phyloP scores from a whole-genome alignment of 371 early-diverging fungal species.

The Actinomortierella wolfii region DNA sequence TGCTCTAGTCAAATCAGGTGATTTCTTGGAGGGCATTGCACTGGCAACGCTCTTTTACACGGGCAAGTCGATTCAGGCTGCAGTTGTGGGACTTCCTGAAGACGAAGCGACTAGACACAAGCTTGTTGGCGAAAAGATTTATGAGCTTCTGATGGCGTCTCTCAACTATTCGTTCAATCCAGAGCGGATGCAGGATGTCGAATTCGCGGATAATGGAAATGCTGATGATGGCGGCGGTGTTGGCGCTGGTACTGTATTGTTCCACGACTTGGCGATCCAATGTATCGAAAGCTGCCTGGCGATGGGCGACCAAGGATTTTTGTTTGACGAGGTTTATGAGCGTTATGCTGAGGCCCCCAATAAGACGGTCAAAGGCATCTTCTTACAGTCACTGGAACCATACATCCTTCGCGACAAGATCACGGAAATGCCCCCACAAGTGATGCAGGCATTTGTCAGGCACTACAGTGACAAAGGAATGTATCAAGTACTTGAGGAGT shows the following conservation, averaged over 20 bases:
- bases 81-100: slow-evolving; percentile 74
- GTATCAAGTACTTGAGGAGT: slow-evolving; percentile 68
- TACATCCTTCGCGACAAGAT: slow-evolving; percentile 66
- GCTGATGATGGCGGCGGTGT: slow-evolving; percentile 19
- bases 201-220: no score
- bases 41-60: slow-evolving; percentile 70
- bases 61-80: slow-evolving; percentile 63
- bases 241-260: slow-evolving; percentile 53
- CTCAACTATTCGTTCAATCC: slow-evolving; percentile 70
- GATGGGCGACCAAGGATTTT: slow-evolving; percentile 66
- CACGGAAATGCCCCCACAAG: slow-evolving; percentile 64
- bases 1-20: slow-evolving; percentile 71
- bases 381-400: slow-evolving; percentile 70
- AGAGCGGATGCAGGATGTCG: slow-evolving; percentile 49
- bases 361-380: slow-evolving; percentile 54
- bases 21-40: slow-evolving; percentile 72
- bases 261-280: slow-evolving; percentile 60
- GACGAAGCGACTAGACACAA: slow-evolving; percentile 62
- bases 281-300: slow-evolving; percentile 73
- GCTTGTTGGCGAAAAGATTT: slow-evolving; percentile 67
- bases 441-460: slow-evolving; percentile 73
- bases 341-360: slow-evolving; percentile 59
- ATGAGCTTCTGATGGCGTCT: slow-evolving; percentile 70
- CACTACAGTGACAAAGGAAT: slow-evolving; percentile 61
- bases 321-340: slow-evolving; percentile 80